phyloP scores from a whole-genome alignment of 441 rosid genomes.

The Adansonia grandidieri region DNA sequence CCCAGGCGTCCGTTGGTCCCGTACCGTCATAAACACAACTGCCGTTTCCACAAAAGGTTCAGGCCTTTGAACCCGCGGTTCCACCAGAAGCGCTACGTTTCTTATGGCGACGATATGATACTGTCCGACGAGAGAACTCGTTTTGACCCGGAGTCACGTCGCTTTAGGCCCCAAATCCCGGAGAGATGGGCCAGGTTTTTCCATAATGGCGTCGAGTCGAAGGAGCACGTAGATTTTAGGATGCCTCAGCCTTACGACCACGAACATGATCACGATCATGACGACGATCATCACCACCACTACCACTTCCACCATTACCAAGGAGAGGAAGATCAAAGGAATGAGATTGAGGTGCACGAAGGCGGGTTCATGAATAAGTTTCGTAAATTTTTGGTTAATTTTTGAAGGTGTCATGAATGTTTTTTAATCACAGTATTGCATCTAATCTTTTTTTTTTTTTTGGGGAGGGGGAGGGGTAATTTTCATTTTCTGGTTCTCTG shows the following conservation, averaged over 20 bases:
- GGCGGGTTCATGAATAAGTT: slow-evolving; percentile 43
- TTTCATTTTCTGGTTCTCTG: not conserved
- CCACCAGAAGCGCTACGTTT: slow-evolving; percentile 39
- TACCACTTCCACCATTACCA: slow-evolving; percentile 25
- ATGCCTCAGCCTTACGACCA: not conserved
- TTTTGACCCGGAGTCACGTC: slow-evolving; percentile 19
- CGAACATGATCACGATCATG: not conserved
- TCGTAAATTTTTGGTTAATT: slow-evolving; percentile 60
- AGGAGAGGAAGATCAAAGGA: slow-evolving; percentile 30
- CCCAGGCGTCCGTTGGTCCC: slow-evolving; percentile 46
- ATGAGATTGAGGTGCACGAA: slow-evolving; percentile 28
- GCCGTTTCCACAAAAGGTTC: slow-evolving; percentile 44
- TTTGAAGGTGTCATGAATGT: slow-evolving; percentile 36
- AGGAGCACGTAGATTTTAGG: too few species aligned
- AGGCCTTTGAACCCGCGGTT: slow-evolving; percentile 36
- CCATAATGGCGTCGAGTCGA: too few species aligned
- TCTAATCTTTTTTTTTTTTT: not conserved
- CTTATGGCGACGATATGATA: slow-evolving; percentile 54
- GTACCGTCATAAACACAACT: slow-evolving; percentile 43
- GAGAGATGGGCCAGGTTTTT: slow-evolving; percentile 37
- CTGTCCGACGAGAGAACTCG: slow-evolving; percentile 24
- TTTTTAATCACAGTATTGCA: not conserved
- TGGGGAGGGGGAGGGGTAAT: not conserved
- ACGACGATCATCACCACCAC: not conserved
- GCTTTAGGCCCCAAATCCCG: slow-evolving; percentile 25